Base-by-base conservation (phyloP, 805 yeast species). In the Lipomyces starkeyi region DNA sequence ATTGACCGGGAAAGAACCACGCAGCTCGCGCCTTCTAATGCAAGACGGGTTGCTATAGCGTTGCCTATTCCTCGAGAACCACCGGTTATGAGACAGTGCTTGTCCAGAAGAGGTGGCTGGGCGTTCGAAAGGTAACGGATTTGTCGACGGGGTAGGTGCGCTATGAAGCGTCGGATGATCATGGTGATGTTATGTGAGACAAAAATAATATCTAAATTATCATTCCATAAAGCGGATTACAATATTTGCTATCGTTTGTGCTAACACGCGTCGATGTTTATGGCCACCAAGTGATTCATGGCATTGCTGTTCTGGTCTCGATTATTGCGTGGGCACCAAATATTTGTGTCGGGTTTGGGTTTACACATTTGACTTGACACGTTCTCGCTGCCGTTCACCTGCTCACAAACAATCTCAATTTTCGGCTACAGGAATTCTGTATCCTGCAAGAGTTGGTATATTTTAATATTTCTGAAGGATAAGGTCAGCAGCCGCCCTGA, bases 61-160 rank as follows among this genome's bases (percentile, higher is more conserved):
- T 81, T 78, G 0, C 95, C 95, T 14, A 90, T 79, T 0, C 95
- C 94, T 58, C 83, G 78, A 0, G 93, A 87, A 0, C 89, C 93
- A 0, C 95, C 95, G 0, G 75, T 73, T 2, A 73, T 65, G 13
- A 73, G 52, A 34, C 69, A 69, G 49, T 43, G 49, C 22, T 43
- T 43, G 49, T 25, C 49, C n/a, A 43, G 11, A 17, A 43, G 49
- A 7, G 49, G 22, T 2, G 8, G 7, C 1, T 43, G 49, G 20
- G 49, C 49, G 22, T 3, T 43, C 9, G 22, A 43, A 3, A 43
- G 49, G 22, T 43, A n/a, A 7, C 49, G 49, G 49, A n/a, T 8
- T n/a, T 6, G 49, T 17, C 6, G 49, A 17, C 22, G 49, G 49
- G 20, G 49, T 7, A n/a, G 11, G 9, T 43, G 20, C 8, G 9